phyloP scores from a whole-genome alignment of 345 rosid species.

The Eucalyptus polybractea region DNA sequence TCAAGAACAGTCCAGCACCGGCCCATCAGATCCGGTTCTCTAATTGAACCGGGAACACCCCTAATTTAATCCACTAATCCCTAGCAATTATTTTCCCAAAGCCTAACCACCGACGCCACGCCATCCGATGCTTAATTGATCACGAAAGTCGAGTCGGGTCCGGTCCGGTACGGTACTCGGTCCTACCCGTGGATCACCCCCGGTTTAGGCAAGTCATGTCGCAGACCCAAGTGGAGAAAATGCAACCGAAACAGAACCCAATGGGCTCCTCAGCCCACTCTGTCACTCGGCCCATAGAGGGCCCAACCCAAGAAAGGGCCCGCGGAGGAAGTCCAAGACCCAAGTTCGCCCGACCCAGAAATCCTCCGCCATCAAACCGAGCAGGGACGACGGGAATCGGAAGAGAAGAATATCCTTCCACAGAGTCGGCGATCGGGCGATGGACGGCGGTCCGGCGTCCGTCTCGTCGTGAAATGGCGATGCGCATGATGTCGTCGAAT shows the following conservation, averaged over 20 bases:
- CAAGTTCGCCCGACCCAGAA: neutral
- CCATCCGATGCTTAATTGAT: neutral
- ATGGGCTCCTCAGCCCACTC: neutral
- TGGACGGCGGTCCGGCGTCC: neutral
- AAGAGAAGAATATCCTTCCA: neutral
- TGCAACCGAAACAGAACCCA: neutral
- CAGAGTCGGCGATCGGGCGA: neutral
- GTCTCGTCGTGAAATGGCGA: neutral
- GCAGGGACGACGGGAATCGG: neutral
- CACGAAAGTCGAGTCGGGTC: neutral
- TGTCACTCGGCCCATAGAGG: neutral
- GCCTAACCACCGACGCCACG: neutral
- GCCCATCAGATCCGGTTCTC: neutral
- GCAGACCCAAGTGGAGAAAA: neutral
- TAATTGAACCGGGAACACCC: neutral
- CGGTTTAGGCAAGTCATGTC: neutral
- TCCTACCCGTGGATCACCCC: neutral
- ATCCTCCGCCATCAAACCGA: neutral
- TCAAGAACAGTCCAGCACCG: accelerated
- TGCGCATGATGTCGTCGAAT: neutral
- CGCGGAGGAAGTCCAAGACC: neutral
- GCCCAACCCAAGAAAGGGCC: neutral
- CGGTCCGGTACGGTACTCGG: neutral
- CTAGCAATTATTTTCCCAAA: neutral
- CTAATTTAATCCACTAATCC: neutral